A percentile compares a stretch with the other conserved stretches of the same genome.
These are phyloP conservation scores for Termitomyces titanicus DNA, from an alignment of 768 basidiomycete genomes.

Conservation along the genomic window DNA sequence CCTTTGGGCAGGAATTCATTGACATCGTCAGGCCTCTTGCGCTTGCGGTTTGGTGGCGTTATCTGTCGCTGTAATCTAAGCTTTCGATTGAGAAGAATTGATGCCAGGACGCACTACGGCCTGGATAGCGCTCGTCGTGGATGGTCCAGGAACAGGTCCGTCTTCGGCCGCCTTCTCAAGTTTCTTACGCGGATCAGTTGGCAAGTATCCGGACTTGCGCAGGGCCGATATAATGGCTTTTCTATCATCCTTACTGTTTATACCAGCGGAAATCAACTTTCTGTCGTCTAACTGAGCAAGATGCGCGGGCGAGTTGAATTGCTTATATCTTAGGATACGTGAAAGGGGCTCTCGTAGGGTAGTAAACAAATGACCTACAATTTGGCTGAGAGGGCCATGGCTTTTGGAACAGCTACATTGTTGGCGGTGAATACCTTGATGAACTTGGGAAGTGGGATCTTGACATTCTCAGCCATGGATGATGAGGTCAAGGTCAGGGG, in stretches of 20 bases:
- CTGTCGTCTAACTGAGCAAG: constrained; percentile 56
- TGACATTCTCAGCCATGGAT: constrained; percentile 31
- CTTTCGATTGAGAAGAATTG: constrained; percentile 1
- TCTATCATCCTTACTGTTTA: constrained; percentile 64
- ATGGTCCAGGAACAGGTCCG: constrained; percentile 13
- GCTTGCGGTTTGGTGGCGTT: constrained; percentile 49
- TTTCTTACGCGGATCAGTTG: constrained; percentile 22
- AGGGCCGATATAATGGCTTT: constrained; percentile 56
- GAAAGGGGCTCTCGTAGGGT: not conserved
- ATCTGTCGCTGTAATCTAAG: constrained; percentile 24
- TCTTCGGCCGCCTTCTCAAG: constrained; percentile 10
- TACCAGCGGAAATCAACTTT: constrained; percentile 53
- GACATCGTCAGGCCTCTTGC: constrained; percentile 43
- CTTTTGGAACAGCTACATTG: constrained; percentile 55
- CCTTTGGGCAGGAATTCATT: constrained; percentile 59
- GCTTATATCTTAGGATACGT: constrained; percentile 56
- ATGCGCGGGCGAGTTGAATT: constrained; percentile 56
- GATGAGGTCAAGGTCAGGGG: not conserved
- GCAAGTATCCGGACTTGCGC: constrained; percentile 59
- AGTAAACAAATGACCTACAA: constrained; percentile 41
- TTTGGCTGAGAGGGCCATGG: constrained; percentile 69
- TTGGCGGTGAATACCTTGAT: constrained; percentile 61
- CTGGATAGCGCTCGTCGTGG: constrained; percentile 21
- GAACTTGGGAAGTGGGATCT: constrained; percentile 62
- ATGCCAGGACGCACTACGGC: constrained; percentile 22